Evolutionary conservation across 1,139 yeast genomes (phyloP).

Genomic region (Saccharomyces uvarum): DNA sequence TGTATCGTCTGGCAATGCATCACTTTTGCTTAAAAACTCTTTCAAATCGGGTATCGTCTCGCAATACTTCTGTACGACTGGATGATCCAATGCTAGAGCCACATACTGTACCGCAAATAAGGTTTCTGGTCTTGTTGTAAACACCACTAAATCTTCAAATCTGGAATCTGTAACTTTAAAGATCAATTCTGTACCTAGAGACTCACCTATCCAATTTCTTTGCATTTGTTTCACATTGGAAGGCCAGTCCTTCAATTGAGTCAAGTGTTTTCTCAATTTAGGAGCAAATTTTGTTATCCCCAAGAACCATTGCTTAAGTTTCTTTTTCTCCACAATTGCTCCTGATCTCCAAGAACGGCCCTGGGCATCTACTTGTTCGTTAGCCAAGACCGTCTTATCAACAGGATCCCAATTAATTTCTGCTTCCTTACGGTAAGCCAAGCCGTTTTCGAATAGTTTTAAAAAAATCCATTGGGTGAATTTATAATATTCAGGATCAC

Average conservation of each 20-base stretch:
- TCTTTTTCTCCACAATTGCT: slow-evolving; percentile 75
- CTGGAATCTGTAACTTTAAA: slow-evolving; percentile 33
- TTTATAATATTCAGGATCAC: slow-evolving; percentile 78
- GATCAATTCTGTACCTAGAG: slow-evolving; percentile 65
- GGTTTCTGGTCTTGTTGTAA: slow-evolving; percentile 89
- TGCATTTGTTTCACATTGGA: slow-evolving; percentile 85
- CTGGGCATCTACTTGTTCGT: slow-evolving; percentile 87
- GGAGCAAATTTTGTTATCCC: slow-evolving; percentile 78
- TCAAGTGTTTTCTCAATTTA: slow-evolving; percentile 56
- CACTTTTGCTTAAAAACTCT: slow-evolving; percentile 39
- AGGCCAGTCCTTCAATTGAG: slow-evolving; percentile 69
- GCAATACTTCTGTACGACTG: slow-evolving; percentile 41
- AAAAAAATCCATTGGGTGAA: slow-evolving; percentile 87
- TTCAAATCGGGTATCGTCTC: slow-evolving; percentile 37
- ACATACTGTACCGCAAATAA: slow-evolving; percentile 72
- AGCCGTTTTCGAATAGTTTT: slow-evolving; percentile 60
- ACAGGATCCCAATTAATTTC: slow-evolving; percentile 97
- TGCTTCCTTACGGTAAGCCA: slow-evolving; percentile 80
- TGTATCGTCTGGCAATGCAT: slow-evolving; percentile 41
- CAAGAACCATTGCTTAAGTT: slow-evolving; percentile 85
- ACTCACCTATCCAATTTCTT: slow-evolving; percentile 85
- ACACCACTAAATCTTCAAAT: slow-evolving; percentile 40
- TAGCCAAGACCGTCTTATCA: slow-evolving; percentile 88
- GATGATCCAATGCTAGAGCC: slow-evolving; percentile 70
- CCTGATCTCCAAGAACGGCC: slow-evolving; percentile 97